A percentile compares a stretch with the other conserved stretches of the same genome.
phyloP scores from a whole-genome alignment of 192 early-diverging fungal genomes.

The Haplosporangium gracile region DNA sequence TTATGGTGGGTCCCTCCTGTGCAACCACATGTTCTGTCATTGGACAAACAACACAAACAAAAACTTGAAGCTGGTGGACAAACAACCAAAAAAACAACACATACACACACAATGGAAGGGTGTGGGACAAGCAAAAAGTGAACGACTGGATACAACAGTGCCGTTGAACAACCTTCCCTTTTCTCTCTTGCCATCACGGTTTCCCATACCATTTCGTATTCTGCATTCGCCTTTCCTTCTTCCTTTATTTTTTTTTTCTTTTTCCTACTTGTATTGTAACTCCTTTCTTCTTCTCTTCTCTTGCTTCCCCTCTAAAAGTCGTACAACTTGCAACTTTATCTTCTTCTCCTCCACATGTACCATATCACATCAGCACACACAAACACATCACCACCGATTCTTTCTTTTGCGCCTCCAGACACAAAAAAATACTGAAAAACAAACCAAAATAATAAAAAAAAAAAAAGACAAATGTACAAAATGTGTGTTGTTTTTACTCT shows the following conservation, averaged over 20 bases:
- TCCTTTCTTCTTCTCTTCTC: neutral
- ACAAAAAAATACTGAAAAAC: neutral
- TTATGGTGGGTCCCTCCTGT: neutral
- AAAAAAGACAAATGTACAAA: constrained; percentile 10
- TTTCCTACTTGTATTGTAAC: neutral
- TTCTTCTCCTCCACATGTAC: neutral
- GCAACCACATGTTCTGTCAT: neutral
- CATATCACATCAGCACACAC: constrained; percentile 2
- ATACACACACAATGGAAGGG: neutral
- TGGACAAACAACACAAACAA: neutral
- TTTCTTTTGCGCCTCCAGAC: neutral
- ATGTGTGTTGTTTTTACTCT: neutral
- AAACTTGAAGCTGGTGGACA: neutral
- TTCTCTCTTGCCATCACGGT: neutral
- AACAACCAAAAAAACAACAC: neutral
- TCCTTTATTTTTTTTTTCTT: neutral
- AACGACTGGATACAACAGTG: neutral
- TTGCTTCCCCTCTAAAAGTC: neutral
- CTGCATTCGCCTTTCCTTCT: neutral
- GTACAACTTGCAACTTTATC: neutral
- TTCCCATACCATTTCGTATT: neutral
- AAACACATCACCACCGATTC: neutral
- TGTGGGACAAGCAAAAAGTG: neutral
- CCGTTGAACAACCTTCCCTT: neutral
- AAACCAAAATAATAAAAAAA: constrained; percentile 13